phyloP scores from a whole-genome alignment of 2,329 filamentous ascomycete species.

The Trichoderma atroviride region DNA sequence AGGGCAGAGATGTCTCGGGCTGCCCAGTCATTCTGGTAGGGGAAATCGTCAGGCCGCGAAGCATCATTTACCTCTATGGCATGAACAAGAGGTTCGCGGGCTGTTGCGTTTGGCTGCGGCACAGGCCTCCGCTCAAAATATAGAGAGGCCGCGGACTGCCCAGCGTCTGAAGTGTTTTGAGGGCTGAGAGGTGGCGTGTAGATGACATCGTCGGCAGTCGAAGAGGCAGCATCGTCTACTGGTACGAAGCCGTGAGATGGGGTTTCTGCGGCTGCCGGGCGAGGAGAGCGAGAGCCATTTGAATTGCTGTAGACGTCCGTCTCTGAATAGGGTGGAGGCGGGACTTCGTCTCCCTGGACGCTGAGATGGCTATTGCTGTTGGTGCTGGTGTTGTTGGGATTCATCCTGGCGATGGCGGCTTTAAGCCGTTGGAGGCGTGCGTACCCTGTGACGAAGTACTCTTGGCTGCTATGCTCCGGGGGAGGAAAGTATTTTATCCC shows the following conservation, averaged over 20 bases:
- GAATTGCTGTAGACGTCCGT: conserved; percentile 57
- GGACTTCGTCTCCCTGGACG: conserved; percentile 41
- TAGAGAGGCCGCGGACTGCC: conserved; percentile 31
- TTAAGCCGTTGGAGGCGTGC: not conserved
- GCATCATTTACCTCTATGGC: conserved; percentile 39
- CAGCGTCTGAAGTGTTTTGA: conserved; percentile 34
- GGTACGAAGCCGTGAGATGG: conserved; percentile 35
- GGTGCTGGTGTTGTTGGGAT: not conserved
- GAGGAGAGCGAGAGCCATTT: conserved; percentile 35
- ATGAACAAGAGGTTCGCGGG: conserved; percentile 38
- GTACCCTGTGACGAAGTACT: not conserved
- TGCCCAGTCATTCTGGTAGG: conserved; percentile 45
- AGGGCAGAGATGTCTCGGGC: conserved; percentile 51
- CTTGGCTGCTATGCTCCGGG: not conserved
- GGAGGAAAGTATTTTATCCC: not conserved
- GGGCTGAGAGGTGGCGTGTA: conserved; percentile 58
- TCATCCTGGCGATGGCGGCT: conserved; percentile 25
- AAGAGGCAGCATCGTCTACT: conserved; percentile 45
- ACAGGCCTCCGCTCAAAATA: conserved; percentile 53
- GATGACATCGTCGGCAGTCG: conserved; percentile 50
- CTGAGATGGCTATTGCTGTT: conserved; percentile 26
- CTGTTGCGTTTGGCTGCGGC: conserved; percentile 31
- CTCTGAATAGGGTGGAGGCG: conserved; percentile 61
- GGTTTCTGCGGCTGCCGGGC: conserved; percentile 28
- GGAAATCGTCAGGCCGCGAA: conserved; percentile 48